phyloP scores from a whole-genome alignment of 2,329 filamentous ascomycete genomes.

The Emericellopsis atlantica region DNA sequence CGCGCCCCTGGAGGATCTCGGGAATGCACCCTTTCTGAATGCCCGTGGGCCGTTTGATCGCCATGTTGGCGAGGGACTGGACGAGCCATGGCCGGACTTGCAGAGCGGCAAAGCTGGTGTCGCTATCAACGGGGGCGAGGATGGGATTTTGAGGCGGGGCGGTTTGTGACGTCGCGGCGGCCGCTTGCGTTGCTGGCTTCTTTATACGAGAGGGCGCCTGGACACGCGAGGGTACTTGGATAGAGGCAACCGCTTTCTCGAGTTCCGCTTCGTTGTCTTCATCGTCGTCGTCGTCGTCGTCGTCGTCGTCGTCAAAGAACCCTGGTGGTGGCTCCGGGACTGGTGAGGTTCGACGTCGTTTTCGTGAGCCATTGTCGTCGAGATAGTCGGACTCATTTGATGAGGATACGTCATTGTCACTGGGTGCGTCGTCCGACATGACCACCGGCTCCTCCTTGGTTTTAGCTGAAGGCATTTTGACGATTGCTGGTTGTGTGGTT shows the following conservation, averaged over 20 bases:
- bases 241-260: conserved; percentile 23
- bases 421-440: background rate
- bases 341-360: conserved; percentile 27
- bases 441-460: background rate
- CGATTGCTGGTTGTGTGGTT: too few relatives aligned
- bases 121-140: conserved; percentile 39
- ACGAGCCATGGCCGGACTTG: conserved; percentile 79
- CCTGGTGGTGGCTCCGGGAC: background rate
- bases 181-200: conserved; percentile 11
- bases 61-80: conserved; percentile 60
- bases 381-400: conserved; percentile 36
- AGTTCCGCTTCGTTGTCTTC: conserved; percentile 18
- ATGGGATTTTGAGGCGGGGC: conserved; percentile 11
- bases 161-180: conserved; percentile 11
- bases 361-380: conserved; percentile 29
- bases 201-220: conserved; percentile 41
- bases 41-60: conserved; percentile 77
- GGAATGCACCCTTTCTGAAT: conserved; percentile 93
- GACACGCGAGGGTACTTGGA: conserved; percentile 35
- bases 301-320: conserved; percentile 6
- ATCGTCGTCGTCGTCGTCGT: conserved; percentile 17
- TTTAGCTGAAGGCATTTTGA: conserved; percentile 4
- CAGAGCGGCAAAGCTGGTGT: conserved; percentile 59
- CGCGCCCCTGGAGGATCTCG: conserved; percentile 77
- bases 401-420: too few relatives aligned